phyloP scores from a whole-genome alignment of 805 yeast species.

The Candida taoyuanica region DNA sequence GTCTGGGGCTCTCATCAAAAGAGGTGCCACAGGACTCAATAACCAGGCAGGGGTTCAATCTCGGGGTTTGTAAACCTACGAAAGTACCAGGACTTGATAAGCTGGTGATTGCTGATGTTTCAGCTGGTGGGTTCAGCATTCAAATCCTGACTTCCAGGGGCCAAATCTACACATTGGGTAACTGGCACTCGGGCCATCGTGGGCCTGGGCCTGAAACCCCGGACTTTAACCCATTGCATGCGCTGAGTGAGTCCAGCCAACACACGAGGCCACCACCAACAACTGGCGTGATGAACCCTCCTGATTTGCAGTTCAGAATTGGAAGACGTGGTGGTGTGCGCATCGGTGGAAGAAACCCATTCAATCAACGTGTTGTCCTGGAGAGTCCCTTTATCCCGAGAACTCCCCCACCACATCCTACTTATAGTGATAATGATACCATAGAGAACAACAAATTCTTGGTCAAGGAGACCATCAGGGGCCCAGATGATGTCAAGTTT shows the following conservation, averaged over 20 bases:
- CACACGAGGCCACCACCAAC: background rate
- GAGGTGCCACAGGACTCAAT: constrained; percentile 26
- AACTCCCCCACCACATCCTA: background rate
- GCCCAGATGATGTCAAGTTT: constrained; percentile 29
- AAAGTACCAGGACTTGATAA: constrained; percentile 33
- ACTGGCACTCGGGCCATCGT: constrained; percentile 36
- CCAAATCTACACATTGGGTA: constrained; percentile 50
- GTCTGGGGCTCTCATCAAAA: constrained; percentile 40
- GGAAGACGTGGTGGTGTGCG: constrained; percentile 2
- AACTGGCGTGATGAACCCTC: constrained; percentile 4
- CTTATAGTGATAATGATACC: background rate
- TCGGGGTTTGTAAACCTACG: constrained; percentile 36
- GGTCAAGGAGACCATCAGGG: constrained; percentile 20
- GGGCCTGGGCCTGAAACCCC: constrained; percentile 37
- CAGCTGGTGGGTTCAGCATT: constrained; percentile 63
- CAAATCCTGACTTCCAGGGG: constrained; percentile 55
- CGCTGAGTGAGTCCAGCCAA: background rate
- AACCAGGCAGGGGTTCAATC: constrained; percentile 18
- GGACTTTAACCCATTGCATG: constrained; percentile 29
- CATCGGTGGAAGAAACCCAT: background rate
- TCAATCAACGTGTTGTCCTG: too few species aligned
- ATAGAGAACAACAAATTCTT: constrained; percentile 11
- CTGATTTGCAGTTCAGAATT: constrained; percentile 1
- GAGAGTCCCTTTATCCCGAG: background rate
- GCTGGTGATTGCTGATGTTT: constrained; percentile 40